Percentiles rank a stretch among this genome's conserved stretches.
These are phyloP conservation scores for Talaromyces thailandensis DNA, from an alignment of 495 filamentous ascomycete species.

Conservation along the genomic window DNA sequence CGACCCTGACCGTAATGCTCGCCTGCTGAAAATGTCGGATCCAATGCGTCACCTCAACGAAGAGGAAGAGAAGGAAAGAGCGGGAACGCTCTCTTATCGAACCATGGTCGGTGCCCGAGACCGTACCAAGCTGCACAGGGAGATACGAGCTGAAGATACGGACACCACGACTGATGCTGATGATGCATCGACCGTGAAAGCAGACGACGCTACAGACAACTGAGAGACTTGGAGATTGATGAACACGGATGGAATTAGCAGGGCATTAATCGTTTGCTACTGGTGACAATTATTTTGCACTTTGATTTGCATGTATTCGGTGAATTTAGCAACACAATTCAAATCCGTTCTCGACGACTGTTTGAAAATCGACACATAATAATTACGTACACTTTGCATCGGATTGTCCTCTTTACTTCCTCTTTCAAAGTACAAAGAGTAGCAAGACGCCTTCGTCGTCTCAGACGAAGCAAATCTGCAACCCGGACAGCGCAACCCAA, in stretches of 20 bases:
- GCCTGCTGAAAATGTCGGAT: not conserved
- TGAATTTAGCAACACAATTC: not conserved
- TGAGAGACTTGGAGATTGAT: not conserved
- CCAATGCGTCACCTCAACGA: not conserved
- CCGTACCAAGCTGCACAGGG: not conserved
- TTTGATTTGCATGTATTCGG: not conserved
- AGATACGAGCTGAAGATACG: not conserved
- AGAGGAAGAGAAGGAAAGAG: not conserved
- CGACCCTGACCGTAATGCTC: not conserved
- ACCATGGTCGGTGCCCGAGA: not conserved
- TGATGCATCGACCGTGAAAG: not conserved
- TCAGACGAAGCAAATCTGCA: not conserved
- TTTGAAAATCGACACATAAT: not conserved
- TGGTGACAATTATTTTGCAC: not conserved
- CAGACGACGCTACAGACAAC: not conserved
- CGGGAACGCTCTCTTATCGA: not conserved
- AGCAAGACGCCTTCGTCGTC: not conserved
- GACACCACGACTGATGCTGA: not conserved
- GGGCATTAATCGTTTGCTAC: not conserved
- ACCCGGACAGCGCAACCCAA: too few relatives aligned
- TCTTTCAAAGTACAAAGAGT: not conserved
- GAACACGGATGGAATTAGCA: not conserved
- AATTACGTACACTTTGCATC: too few relatives aligned
- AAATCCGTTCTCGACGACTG: not conserved
- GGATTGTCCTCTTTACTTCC: too few relatives aligned